These are phyloP conservation scores for Udeniomyces megalosporus DNA, from an alignment of 768 basidiomycete genomes.

Conservation along the genomic window DNA sequence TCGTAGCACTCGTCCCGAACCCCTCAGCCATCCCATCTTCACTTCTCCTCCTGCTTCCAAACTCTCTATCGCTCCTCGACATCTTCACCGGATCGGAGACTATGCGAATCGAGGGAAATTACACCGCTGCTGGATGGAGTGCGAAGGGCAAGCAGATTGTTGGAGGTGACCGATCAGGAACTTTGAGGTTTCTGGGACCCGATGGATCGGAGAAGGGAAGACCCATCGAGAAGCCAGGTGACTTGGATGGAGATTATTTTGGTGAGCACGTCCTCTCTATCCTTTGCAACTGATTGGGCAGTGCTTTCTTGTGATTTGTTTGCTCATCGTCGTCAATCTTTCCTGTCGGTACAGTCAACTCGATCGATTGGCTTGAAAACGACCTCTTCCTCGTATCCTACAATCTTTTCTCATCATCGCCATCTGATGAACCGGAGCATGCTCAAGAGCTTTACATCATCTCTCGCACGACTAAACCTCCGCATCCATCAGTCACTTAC, in stretches of 20 bases:
- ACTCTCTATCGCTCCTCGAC: constrained; percentile 16
- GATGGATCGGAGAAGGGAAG: constrained; percentile 29
- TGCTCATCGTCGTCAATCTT: not conserved
- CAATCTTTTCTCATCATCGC: constrained; percentile 8
- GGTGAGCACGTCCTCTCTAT: constrained; percentile 1
- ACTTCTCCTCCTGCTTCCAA: constrained; percentile 1
- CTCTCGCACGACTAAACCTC: constrained; percentile 17
- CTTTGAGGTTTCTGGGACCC: constrained; percentile 30
- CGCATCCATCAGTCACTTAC: constrained; percentile 18
- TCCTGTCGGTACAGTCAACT: constrained; percentile 3
- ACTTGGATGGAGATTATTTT: constrained; percentile 9
- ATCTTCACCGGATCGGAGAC: constrained; percentile 16
- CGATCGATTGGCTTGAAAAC: constrained; percentile 34
- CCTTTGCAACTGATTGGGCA: not conserved
- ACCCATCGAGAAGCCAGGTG: constrained; percentile 22
- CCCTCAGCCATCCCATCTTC: constrained; percentile 5
- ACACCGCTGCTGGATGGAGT: constrained; percentile 30
- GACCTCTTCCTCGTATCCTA: constrained; percentile 32
- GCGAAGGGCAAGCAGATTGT: constrained; percentile 34
- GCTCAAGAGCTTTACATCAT: constrained; percentile 28
- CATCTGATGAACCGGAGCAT: constrained; percentile 21
- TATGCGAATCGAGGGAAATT: not conserved
- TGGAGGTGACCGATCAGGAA: constrained; percentile 25
- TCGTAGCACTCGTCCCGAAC: constrained; percentile 3
- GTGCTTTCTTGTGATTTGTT: constrained; percentile 17